A percentile compares a stretch with the other conserved stretches of the same genome.
Conservation (phyloP, 345 rosid species). For the Crucihimalaya himalaica region DNA sequence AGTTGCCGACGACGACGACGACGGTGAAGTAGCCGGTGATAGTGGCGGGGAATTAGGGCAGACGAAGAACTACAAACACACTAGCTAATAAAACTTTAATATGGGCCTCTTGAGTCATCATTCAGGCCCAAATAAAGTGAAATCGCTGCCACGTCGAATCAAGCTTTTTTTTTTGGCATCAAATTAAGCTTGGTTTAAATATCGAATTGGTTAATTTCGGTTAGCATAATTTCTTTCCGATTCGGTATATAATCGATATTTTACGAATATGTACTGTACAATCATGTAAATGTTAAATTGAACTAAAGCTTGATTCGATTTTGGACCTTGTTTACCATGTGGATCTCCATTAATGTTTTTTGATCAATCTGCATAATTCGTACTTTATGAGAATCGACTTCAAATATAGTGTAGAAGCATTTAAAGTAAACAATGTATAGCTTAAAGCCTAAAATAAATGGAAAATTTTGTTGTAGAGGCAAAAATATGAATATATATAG, state of each 20-base stretch:
- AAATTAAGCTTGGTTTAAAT: background rate
- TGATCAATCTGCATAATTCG: background rate
- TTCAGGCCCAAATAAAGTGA: background rate
- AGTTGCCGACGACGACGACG: background rate
- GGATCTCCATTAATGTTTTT: background rate
- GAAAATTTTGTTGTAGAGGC: no score
- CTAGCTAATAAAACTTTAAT: background rate
- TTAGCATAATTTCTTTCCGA: background rate
- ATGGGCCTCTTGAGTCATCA: slow-evolving; percentile 10
- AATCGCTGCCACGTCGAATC: background rate
- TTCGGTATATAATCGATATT: background rate
- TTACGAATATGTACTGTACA: background rate
- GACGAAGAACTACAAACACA: background rate
- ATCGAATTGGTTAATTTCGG: background rate
- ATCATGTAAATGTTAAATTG: no score
- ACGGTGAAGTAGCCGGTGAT: slow-evolving; percentile 14
- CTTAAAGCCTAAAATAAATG: no score
- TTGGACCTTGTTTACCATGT: background rate
- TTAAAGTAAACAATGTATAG: background rate
- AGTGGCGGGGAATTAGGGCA: slow-evolving; percentile 19
- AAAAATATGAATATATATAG: no score
- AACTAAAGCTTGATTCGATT: background rate
- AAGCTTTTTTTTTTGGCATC: background rate
- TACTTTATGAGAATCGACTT: background rate
- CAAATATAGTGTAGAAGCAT: background rate